These are phyloP conservation scores for Elaeis oleifera DNA, from an alignment of 202 grass and related monocot genomes.

Conservation along the genomic window DNA sequence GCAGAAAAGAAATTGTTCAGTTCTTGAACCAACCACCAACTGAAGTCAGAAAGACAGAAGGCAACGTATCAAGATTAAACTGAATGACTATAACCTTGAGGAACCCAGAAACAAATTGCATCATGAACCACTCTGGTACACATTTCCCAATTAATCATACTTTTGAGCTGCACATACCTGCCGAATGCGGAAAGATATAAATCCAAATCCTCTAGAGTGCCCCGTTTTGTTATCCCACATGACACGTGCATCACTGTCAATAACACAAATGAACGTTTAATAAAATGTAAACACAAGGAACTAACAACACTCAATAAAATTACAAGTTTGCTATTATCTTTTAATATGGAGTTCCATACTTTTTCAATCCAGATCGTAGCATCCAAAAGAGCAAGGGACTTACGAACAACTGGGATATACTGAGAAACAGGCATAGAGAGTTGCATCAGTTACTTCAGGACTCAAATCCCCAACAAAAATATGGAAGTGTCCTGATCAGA, in stretches of 20 bases:
- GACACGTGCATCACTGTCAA: conserved; percentile 68
- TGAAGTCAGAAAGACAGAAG: no score
- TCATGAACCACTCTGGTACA: no score
- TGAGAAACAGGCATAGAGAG: conserved; percentile 86
- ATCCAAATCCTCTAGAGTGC: conserved; percentile 82
- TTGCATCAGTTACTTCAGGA: conserved; percentile 83
- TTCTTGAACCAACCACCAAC: no score
- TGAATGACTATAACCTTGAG: no score
- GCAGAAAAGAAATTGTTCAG: no score
- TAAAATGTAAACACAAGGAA: background rate
- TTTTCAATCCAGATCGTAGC: conserved; percentile 5
- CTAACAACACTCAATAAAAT: no score
- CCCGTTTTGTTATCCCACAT: conserved; percentile 94
- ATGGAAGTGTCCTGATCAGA: conserved; percentile 75
- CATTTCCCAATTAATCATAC: no score
- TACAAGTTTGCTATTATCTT: no score
- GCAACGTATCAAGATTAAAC: no score
- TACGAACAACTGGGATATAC: conserved; percentile 77
- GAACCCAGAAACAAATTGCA: no score
- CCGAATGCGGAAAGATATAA: conserved; percentile 78
- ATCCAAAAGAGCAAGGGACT: conserved; percentile 38
- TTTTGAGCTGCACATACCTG: conserved; percentile 36
- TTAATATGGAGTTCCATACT: no score
- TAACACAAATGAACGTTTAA: conserved; percentile 17
- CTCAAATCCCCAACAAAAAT: conserved; percentile 96